Conservation (phyloP, 192 early-diverging fungal genomes). For the Backusella luteola region DNA sequence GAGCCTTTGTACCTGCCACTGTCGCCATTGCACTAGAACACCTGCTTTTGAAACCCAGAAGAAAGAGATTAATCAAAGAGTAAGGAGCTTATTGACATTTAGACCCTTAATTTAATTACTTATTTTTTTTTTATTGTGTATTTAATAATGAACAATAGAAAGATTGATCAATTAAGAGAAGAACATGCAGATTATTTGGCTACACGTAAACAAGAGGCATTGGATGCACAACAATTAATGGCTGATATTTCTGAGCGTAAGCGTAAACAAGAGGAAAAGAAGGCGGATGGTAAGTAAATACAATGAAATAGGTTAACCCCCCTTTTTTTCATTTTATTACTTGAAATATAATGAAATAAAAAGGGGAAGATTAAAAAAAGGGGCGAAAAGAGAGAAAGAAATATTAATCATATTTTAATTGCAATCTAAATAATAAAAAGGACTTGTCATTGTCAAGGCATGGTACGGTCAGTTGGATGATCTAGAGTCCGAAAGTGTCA, state of each 20-base stretch:
- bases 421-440: conserved; percentile 8
- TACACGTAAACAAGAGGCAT: conserved; percentile 72
- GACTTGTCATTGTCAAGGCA: conserved; percentile 83
- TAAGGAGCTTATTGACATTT: conserved; percentile 26
- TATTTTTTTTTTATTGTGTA: conserved; percentile 8
- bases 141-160: conserved; percentile 30
- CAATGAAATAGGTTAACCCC: neutral
- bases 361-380: neutral
- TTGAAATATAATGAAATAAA: neutral
- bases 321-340: neutral
- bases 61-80: conserved; percentile 45
- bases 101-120: conserved; percentile 1
- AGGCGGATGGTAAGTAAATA: conserved; percentile 43
- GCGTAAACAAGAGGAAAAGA: conserved; percentile 60
- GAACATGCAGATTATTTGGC: conserved; percentile 62
- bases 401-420: neutral
- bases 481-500: conserved; percentile 28
- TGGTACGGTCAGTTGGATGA: conserved; percentile 80
- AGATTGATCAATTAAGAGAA: conserved; percentile 56
- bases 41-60: conserved; percentile 58
- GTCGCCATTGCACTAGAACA: conserved; percentile 56
- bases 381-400: neutral
- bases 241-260: conserved; percentile 65
- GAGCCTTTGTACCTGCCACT: conserved; percentile 51
- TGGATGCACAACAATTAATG: conserved; percentile 76